Percentiles rank a stretch among this genome's conserved stretches.
phyloP scores from a whole-genome alignment of 1,284 basidiomycete genomes.

The Leccinum fallax region DNA sequence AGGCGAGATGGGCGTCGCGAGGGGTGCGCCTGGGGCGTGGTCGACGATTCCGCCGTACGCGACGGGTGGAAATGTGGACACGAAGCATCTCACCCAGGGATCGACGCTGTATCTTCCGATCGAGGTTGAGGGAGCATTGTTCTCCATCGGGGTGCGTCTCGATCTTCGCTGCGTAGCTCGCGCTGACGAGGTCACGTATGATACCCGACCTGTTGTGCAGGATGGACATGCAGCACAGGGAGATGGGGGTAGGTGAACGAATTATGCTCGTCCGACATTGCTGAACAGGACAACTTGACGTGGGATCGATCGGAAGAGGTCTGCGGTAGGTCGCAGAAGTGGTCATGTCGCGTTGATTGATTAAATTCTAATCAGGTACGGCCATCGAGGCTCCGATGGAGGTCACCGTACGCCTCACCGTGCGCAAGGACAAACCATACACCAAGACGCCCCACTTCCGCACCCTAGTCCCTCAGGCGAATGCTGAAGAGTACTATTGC shows the following conservation, averaged over 20 bases:
- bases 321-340: constrained; percentile 47
- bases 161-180: background rate
- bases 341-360: background rate
- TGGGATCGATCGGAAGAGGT: constrained; percentile 40
- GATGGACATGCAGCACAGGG: constrained; percentile 69
- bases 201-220: constrained; percentile 30
- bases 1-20: constrained; percentile 69
- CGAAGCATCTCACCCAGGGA: constrained; percentile 53
- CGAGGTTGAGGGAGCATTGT: constrained; percentile 61
- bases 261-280: background rate
- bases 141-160: constrained; percentile 56
- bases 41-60: constrained; percentile 65
- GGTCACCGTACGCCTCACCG: constrained; percentile 55
- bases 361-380: constrained; percentile 43
- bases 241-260: constrained; percentile 51
- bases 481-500: too few species aligned
- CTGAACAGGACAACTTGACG: constrained; percentile 4
- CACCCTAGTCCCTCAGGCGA: constrained; percentile 23
- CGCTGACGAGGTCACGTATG: background rate
- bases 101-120: constrained; percentile 58
- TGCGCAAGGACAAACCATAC: constrained; percentile 56
- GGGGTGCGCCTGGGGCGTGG: constrained; percentile 49
- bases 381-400: constrained; percentile 66
- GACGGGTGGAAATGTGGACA: constrained; percentile 65
- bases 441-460: constrained; percentile 60